Conservation (phyloP, 2,329 filamentous ascomycete species). For the Drechslerella stenobrocha region DNA sequence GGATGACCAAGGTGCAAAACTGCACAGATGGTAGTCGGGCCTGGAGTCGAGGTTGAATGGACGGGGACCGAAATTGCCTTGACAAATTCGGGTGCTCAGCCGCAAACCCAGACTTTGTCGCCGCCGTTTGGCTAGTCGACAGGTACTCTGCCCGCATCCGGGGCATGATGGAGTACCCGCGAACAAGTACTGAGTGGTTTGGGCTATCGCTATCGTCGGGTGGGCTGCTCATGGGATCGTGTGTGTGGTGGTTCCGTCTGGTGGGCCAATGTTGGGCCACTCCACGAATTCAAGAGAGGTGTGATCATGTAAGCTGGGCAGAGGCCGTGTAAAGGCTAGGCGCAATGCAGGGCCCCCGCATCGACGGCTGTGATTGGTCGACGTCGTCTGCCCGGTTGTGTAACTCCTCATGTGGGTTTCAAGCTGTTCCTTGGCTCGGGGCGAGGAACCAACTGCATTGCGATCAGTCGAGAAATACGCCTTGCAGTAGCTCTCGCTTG, state of each 20-base stretch:
- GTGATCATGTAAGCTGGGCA: too few relatives aligned
- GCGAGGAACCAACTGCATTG: slow-evolving; percentile 4
- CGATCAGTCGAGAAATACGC: slow-evolving; percentile 12
- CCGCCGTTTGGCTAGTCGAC: slow-evolving; percentile 10
- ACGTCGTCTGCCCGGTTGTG: slow-evolving; percentile 37
- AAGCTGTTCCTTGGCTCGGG: slow-evolving; percentile 10
- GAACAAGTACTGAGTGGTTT: slow-evolving; percentile 3
- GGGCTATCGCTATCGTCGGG: slow-evolving; percentile 29
- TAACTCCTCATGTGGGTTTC: slow-evolving; percentile 44
- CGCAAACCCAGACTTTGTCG: slow-evolving; percentile 28
- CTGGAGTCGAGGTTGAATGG: background rate
- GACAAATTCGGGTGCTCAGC: slow-evolving; percentile 49
- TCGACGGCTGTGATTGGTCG: slow-evolving; percentile 29
- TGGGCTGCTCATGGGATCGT: slow-evolving; percentile 27
- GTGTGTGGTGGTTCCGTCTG: background rate
- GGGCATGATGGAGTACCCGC: slow-evolving; percentile 19
- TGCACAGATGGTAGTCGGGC: too few relatives aligned
- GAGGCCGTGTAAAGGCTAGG: background rate
- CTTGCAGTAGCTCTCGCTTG: slow-evolving; percentile 13
- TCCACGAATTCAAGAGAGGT: too few relatives aligned
- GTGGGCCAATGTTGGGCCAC: too few relatives aligned
- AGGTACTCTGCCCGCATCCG: slow-evolving; percentile 31
- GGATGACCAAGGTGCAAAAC: slow-evolving; percentile 10
- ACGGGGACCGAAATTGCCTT: slow-evolving; percentile 16
- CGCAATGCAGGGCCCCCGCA: slow-evolving; percentile 22